Evolutionary conservation across 768 basidiomycete species (phyloP), one percentile per base, ranked within the genome.

Genomic region (Boletus fagicola): DNA sequence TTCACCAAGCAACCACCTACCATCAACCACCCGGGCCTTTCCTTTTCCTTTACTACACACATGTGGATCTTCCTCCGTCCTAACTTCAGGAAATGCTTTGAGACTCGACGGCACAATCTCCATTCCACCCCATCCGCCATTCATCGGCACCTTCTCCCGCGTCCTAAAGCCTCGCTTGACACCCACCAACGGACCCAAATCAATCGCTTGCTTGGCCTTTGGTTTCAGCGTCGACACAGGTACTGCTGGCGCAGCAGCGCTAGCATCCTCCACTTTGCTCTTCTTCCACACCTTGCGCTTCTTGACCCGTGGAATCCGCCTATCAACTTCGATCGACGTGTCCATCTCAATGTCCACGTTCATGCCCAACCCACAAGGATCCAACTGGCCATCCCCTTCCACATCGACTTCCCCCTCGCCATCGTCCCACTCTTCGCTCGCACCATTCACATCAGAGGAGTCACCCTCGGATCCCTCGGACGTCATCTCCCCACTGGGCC

Each of bases 141-240:
- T 80, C 54, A 74, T 75, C 8, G 81, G 81, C 2, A 80, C 73
- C 62, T 76, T 74, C 68, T 87, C 87, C 45, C 79, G 70, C 22
- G 87, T 85, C 63, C 77, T 74, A 60, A 89, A 87, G 3, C 88
- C 86, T 5, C 88, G 73, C 58, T 80, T 74, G 26, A 68, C 64
- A 15, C 86, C 88, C 0, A 90, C 72, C 30, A 90, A 71, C 6
- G 88, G 88, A 15, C 88, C 88, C 1, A 89, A 64, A 66, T 88
- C 81, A 0, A 79, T 60, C 6, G 30, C 16, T 15, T 61, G 54
- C 44, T 52, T 58, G 12, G 20, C 18, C 26, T 20, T 57, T 9
- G 43, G 26, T 26, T 47, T 54, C 33, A 18, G 2, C 20, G 28
- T 55, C 53, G 61, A 57, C 30, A 26, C 31, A 1, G 56, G 42